Base-by-base conservation (phyloP, 2,329 filamentous ascomycete species). In the Fusarium tuaranense region DNA sequence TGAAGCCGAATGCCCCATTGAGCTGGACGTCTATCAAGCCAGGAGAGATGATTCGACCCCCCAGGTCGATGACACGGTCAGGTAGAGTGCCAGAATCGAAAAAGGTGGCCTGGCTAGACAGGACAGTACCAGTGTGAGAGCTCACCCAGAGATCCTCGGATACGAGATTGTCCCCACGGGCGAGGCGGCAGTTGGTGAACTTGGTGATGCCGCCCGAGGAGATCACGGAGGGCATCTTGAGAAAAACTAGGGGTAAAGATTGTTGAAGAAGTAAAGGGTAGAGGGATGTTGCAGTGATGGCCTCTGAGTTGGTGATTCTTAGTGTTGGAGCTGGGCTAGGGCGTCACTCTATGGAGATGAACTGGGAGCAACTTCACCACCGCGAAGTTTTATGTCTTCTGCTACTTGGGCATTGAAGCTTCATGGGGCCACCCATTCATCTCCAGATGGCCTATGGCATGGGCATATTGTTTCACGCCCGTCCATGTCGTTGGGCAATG, bases 11-110 rank as follows among this genome's bases (percentile, higher is more conserved):
- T 12, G 94, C 95, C 57, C 95, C 95, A 79, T 98, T 98, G 76
- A 98, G 91, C 83, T 98, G 95, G 63, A 93, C 93, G 74, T 98
- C 95, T 77, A 98, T 97, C 80, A 98, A 88, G 27, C 95, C 95
- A 0, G 95, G 95, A 0, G 93, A 91, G 22, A 98, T 82, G 74
- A 98, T 96, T 76, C 94, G 94, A 67, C 95, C 94, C 61, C 91
- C 90, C 1, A 98, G 90, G 79, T 98, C 91, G 77, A 98, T 87
- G 64, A 92, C 91, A 75, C 91, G 84, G 80, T 96, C 94, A 2
- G 95, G 94, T 2, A 92, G 86, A 62, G 88, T 86, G 48, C 91
- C 87, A 63, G 93, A 88, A 77, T 92, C 91, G 81, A 94, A 95
- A 81, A 92, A 93, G 36, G 87, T 85, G 30, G 88, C 85, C 79